Percentiles rank a stretch among this genome's conserved stretches.
Evolutionary conservation across 345 rosid species (phyloP).

Genomic region (Eucalyptus tenuipes): DNA sequence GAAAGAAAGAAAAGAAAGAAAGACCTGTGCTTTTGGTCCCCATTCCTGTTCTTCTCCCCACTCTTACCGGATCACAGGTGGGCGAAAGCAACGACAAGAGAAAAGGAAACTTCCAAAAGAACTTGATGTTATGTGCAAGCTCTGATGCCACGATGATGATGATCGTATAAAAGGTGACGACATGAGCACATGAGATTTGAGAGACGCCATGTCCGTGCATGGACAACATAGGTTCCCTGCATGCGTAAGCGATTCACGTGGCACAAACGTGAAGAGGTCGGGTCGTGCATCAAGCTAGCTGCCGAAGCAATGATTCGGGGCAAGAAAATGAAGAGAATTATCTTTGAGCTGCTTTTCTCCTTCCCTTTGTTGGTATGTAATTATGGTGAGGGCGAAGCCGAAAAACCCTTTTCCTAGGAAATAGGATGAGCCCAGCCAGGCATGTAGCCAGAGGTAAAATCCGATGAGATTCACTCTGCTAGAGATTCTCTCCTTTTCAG

Average conservation of each 20-base stretch:
- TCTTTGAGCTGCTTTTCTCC: background rate
- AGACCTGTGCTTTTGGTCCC: background rate
- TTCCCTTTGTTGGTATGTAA: background rate
- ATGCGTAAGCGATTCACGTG: conserved; percentile 29
- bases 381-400: background rate
- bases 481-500: background rate
- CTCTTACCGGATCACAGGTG: background rate
- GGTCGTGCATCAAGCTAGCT: background rate
- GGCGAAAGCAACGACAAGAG: background rate
- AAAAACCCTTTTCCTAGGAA: background rate
- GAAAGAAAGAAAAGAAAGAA: background rate
- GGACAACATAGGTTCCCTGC: background rate
- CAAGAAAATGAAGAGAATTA: background rate
- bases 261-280: conserved; percentile 22
- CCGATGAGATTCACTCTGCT: background rate
- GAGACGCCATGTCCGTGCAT: background rate
- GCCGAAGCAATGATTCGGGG: background rate
- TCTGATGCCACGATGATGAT: background rate
- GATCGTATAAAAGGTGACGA: background rate
- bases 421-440: background rate
- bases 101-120: background rate
- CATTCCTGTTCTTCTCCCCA: background rate
- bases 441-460: background rate
- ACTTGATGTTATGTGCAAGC: background rate
- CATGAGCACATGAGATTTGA: conserved; percentile 3